These are phyloP conservation scores for Russula dissimulans DNA, from an alignment of 768 basidiomycete species.

Conservation along the genomic window DNA sequence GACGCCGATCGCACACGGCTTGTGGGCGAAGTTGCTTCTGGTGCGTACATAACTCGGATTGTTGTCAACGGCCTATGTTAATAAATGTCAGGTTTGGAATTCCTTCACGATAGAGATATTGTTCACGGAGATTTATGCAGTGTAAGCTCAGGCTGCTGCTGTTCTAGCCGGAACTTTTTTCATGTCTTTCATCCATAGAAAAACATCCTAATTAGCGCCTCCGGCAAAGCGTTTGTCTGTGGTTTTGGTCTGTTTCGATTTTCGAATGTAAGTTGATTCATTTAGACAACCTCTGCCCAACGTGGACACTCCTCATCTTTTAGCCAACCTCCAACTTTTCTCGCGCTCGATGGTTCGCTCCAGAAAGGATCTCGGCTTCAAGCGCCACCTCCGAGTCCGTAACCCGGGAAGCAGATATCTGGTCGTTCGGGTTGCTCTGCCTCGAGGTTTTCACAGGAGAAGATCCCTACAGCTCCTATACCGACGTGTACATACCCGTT, in stretches of 20 bases:
- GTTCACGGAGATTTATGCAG: constrained; percentile 21
- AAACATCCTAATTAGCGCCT: constrained; percentile 35
- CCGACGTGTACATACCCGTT: neutral
- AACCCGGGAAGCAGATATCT: constrained; percentile 4
- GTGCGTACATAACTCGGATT: constrained; percentile 19
- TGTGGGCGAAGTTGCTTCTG: constrained; percentile 32
- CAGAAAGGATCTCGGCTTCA: constrained; percentile 1
- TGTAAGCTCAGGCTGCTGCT: constrained; percentile 6
- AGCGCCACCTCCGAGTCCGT: neutral
- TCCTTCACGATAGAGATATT: constrained; percentile 14
- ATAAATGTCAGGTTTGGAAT: constrained; percentile 11
- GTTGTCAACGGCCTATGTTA: constrained; percentile 2
- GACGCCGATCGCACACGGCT: constrained; percentile 31
- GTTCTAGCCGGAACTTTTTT: neutral
- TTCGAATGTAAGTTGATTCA: neutral
- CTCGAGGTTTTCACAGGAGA: constrained; percentile 9
- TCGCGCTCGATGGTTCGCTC: constrained; percentile 11
- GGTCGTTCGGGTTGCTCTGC: constrained; percentile 14
- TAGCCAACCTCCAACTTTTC: constrained; percentile 22
- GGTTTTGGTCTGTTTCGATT: constrained; percentile 37
- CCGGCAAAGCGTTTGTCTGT: constrained; percentile 33
- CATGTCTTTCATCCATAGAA: constrained; percentile 24
- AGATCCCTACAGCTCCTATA: neutral
- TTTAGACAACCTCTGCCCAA: neutral
- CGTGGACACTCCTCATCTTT: constrained; percentile 1